Conservation (phyloP, 768 basidiomycete species). For the Boletus reticulatus region DNA sequence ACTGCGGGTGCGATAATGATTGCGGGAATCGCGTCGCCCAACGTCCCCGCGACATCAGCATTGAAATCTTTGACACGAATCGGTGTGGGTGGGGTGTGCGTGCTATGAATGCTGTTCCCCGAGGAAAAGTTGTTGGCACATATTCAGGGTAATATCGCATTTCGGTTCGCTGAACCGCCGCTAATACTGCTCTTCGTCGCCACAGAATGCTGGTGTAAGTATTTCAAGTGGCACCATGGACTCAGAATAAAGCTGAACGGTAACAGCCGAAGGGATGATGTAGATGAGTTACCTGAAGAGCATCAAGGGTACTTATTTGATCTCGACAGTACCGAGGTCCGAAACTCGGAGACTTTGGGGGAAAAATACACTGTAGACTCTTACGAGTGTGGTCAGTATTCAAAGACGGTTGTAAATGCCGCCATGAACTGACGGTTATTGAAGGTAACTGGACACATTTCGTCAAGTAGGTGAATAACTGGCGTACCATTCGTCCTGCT, state of each 20-base stretch:
- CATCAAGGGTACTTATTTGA: constrained; percentile 57
- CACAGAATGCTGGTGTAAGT: constrained; percentile 47
- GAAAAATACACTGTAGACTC: constrained; percentile 56
- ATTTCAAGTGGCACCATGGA: background rate
- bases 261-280: constrained; percentile 42
- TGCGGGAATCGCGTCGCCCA: constrained; percentile 67
- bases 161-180: background rate
- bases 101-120: constrained; percentile 37
- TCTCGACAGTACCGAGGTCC: constrained; percentile 54
- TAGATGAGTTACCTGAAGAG: constrained; percentile 35
- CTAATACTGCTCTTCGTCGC: constrained; percentile 5
- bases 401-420: background rate
- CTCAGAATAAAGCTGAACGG: background rate
- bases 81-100: constrained; percentile 66
- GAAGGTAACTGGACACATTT: constrained; percentile 78
- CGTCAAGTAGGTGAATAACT: constrained; percentile 51
- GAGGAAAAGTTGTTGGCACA: constrained; percentile 62
- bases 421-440: constrained; percentile 3
- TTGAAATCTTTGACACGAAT: constrained; percentile 66
- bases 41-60: constrained; percentile 48
- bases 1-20: constrained; percentile 41
- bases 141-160: constrained; percentile 58
- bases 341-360: constrained; percentile 32
- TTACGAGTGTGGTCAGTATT: constrained; percentile 43
- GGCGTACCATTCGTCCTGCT: background rate